These are phyloP conservation scores for Sisymbrium irio DNA, from an alignment of 345 rosid species.

Conservation along the genomic window DNA sequence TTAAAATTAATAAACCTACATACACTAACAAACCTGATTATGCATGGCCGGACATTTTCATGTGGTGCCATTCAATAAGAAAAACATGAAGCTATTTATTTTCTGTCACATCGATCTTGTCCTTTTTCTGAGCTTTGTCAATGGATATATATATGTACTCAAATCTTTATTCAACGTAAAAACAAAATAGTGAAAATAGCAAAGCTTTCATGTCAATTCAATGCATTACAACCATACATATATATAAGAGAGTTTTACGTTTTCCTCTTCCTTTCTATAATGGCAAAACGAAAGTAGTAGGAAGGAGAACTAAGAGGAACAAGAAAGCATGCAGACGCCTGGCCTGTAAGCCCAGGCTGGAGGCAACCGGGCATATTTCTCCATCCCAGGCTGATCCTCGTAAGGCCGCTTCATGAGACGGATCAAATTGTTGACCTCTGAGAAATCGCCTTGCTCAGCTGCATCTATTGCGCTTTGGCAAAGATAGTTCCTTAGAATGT, in stretches of 20 bases:
- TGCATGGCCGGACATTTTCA: too few species aligned
- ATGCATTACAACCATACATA: slow-evolving; percentile 21
- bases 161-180: slow-evolving; percentile 14
- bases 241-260: slow-evolving; percentile 5
- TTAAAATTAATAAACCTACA: background rate
- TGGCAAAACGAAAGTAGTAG: slow-evolving; percentile 9
- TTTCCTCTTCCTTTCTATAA: slow-evolving; percentile 11
- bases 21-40: background rate
- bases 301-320: slow-evolving; percentile 61
- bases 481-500: slow-evolving; percentile 81
- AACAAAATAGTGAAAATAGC: slow-evolving; percentile 8
- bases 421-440: slow-evolving; percentile 71
- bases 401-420: slow-evolving; percentile 76
- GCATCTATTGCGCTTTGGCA: slow-evolving; percentile 95
- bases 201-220: slow-evolving; percentile 1
- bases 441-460: slow-evolving; percentile 84
- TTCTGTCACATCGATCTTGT: background rate
- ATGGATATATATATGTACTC: slow-evolving; percentile 9
- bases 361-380: slow-evolving; percentile 89
- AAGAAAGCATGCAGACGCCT: slow-evolving; percentile 96
- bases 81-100: background rate
- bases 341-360: slow-evolving; percentile 99
- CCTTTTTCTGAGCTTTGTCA: background rate
- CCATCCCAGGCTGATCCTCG: slow-evolving; percentile 95
- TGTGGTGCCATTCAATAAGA: background rate